Conservation (phyloP, 2,329 filamentous ascomycete species). For the Meredithiella fracta region DNA sequence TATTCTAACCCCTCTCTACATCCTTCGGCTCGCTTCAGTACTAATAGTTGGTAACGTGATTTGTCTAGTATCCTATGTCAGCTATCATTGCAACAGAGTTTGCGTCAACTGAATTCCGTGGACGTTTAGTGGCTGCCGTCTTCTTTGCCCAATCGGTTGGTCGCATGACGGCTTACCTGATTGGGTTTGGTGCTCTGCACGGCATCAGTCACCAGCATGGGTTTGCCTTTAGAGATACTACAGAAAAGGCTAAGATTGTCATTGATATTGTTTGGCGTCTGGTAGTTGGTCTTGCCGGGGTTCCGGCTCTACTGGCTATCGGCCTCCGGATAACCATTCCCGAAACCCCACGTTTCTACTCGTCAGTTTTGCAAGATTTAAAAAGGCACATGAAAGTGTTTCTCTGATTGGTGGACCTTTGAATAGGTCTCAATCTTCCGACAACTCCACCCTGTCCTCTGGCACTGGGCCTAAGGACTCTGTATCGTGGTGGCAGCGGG, state of each 20-base stretch:
- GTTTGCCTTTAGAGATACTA: constrained; percentile 5
- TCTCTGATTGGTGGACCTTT: constrained; percentile 8
- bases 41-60: background rate
- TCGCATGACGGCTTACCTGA: constrained; percentile 33
- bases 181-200: constrained; percentile 31
- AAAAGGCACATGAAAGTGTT: constrained; percentile 17
- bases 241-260: constrained; percentile 16
- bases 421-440: constrained; percentile 6
- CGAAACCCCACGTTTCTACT: constrained; percentile 27
- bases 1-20: background rate
- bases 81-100: constrained; percentile 20
- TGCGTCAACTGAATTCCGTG: constrained; percentile 18
- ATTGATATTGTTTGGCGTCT: constrained; percentile 34
- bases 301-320: constrained; percentile 31
- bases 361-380: constrained; percentile 14
- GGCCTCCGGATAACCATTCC: constrained; percentile 33
- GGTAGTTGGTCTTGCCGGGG: constrained; percentile 30
- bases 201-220: constrained; percentile 10
- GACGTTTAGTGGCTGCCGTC: constrained; percentile 18
- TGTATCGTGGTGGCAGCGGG: constrained; percentile 8
- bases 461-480: background rate
- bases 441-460: constrained; percentile 8
- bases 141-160: constrained; percentile 22
- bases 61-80: constrained; percentile 19
- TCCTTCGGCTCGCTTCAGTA: background rate